These are phyloP conservation scores for Talaromyces funiculosus DNA, from an alignment of 2,329 filamentous ascomycete genomes.

Conservation along the genomic window DNA sequence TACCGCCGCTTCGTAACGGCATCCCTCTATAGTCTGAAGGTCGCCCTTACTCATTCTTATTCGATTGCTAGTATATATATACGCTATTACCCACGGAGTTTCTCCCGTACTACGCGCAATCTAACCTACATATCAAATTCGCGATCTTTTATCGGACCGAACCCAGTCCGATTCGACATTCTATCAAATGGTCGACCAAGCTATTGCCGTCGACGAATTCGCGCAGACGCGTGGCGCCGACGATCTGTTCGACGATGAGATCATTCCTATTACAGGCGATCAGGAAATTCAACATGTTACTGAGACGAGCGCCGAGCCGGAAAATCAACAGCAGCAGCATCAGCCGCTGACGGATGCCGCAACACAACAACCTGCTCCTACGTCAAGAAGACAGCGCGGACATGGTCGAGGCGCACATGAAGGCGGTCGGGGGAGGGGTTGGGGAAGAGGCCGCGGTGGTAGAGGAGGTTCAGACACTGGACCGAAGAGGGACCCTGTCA, in stretches of 20 bases:
- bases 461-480: not conserved
- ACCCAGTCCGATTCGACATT: not conserved
- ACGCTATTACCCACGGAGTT: not conserved
- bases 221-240: conserved; percentile 47
- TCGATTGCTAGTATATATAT: not conserved
- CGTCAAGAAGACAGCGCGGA: conserved; percentile 14
- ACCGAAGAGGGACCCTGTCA: conserved; percentile 12
- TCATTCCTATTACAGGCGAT: conserved; percentile 39
- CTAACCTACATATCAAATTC: not conserved
- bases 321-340: conserved; percentile 7
- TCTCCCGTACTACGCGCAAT: not conserved
- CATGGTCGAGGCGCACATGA: conserved; percentile 6
- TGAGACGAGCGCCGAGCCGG: conserved; percentile 15
- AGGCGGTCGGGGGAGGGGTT: conserved; percentile 7
- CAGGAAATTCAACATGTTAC: conserved; percentile 21
- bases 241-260: conserved; percentile 48
- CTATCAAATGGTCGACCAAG: conserved; percentile 10
- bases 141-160: not conserved
- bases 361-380: conserved; percentile 21
- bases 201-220: conserved; percentile 40
- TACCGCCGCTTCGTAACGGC: not conserved
- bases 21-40: not conserved
- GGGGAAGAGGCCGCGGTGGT: not conserved
- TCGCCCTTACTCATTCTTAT: not conserved
- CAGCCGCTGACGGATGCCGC: conserved; percentile 15